phyloP scores from a whole-genome alignment of 768 basidiomycete species.

The Coprinopsis cinerea region DNA sequence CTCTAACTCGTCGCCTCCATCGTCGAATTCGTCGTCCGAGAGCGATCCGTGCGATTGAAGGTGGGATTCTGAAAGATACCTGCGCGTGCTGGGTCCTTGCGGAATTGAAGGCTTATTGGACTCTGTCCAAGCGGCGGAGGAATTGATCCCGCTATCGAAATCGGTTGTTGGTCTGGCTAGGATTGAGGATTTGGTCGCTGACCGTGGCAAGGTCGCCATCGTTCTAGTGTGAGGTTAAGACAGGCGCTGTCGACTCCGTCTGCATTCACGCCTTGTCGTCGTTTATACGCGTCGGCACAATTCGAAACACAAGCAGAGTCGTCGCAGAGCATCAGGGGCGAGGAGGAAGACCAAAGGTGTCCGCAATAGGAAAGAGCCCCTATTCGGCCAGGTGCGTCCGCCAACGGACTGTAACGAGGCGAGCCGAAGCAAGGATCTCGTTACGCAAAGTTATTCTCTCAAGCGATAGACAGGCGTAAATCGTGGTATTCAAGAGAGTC shows the following conservation, averaged over 20 bases:
- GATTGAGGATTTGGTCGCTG: constrained; percentile 3
- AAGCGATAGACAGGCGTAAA: too few species aligned
- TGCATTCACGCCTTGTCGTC: too few species aligned
- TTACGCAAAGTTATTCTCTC: too few species aligned
- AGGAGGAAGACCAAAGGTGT: constrained; percentile 2
- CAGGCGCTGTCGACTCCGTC: neutral
- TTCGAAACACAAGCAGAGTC: neutral
- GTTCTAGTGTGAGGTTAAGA: neutral
- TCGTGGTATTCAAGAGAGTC: too few species aligned
- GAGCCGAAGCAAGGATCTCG: too few species aligned
- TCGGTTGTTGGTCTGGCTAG: constrained; percentile 32
- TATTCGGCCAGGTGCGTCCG: neutral
- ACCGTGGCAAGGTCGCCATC: constrained; percentile 10
- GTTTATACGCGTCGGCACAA: neutral
- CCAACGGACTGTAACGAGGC: neutral
- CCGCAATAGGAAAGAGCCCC: constrained; percentile 7
- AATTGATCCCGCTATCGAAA: constrained; percentile 75
- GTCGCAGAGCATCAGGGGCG: neutral
- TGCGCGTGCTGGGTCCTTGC: constrained; percentile 26
- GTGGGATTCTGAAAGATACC: constrained; percentile 33
- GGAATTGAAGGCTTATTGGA: constrained; percentile 22
- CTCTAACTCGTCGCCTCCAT: constrained; percentile 25
- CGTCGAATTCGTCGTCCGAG: constrained; percentile 38
- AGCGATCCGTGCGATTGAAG: constrained; percentile 10
- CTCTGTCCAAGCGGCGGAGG: constrained; percentile 73